Base-by-base conservation (phyloP, 2,329 filamentous ascomycete species). In the Apiospora pterosperma region DNA sequence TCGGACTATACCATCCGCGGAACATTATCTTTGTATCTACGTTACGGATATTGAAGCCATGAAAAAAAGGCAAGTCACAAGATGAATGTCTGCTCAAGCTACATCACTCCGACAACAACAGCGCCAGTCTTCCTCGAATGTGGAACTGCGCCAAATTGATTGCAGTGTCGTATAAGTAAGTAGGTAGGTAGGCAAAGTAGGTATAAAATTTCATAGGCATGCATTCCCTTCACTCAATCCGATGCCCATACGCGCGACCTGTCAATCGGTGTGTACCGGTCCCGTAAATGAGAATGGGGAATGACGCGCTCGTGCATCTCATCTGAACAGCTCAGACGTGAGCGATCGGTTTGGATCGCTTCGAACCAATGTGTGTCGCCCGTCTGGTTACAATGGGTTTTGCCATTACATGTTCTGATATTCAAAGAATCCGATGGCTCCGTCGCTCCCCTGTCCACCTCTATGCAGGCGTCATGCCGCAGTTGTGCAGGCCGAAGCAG, bases 321-420 rank as follows among this genome's bases (percentile, higher is more conserved):
- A 55, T 55, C 48, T 55, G 48, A 55, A 55, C 48, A 55, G 48
- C 48, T 34, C 48, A 55, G 48, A 55, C 48, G 48, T 55, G 48
- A 55, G 48, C 48, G 48, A 55, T 55, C 48, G 48, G 28, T 34
- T 34, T 55, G 28, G 10, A n/a, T 55, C 48, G 48, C 48, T 34
- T 55, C 48, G 48, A 55, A 11, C 48, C 48, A 55, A 55, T 55
- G 48, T 10, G 48, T 34, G 48, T n/a, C 34, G 48, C 48, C 48
- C 48, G 48, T 34, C 48, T 34, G 48, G 48, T 34, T 34, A 34
- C 48, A 10, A 34, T 55, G 31, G 44, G 25, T 48, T 55, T 55
- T 28, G 48, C 48, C 16, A 34, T 55, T 3, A 10, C 48, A 55
- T 55, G 48, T 16, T n/a, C n/a, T 34, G 48, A 28, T 5, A 55